Evolutionary conservation across 371 early-diverging fungal species (phyloP), one percentile per base, ranked within the genome.

Genomic region (Lichtheimia hyalospora): DNA sequence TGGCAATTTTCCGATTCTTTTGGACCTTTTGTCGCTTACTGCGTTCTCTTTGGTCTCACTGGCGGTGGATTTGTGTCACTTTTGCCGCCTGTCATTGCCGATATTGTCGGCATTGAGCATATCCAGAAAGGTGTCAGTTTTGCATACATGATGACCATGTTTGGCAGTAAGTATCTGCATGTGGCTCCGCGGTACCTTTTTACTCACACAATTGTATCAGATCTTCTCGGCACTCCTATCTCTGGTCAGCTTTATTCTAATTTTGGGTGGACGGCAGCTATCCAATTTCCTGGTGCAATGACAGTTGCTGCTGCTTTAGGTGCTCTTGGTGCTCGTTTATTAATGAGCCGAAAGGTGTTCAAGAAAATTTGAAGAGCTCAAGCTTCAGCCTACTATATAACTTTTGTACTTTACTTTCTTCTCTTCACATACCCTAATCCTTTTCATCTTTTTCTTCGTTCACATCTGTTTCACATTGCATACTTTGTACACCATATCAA

Each of bases 1-100:
- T 91, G 91, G 91, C 84, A 84, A 14, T 82, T 83, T 64, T 70
- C 83, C 5, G 74, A 74, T 6, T 66, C 67, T 2, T 63, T 69
- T 7, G 79, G 74, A 5, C 66, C 71, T 7, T 75, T 77, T 59
- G 68, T 81, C 12, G 67, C 78, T 3, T 83, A 85, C 58, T 74
- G 69, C 14, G 52, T 87, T 7, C 40, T 79, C 7, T 81, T 79
- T 43, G 84, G 84, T 13, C 66, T 77, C 21, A 65, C 71, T 24
- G 73, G 74, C 23, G 81, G 84, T 15, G 79, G 71, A 8, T 80
- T 75, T 44, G 70, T 81, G 6, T 70, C 74, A 48, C 66, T 80
- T 1, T 66, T 74, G 7, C 81, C 81, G 27, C 74, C 75, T 2
- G 70, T 79, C 16, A 68, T 77, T 3, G 77, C 81, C 5, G 77